Base-by-base conservation (phyloP, 257 asterid genomes). In the Nicotiana sylvestris region DNA sequence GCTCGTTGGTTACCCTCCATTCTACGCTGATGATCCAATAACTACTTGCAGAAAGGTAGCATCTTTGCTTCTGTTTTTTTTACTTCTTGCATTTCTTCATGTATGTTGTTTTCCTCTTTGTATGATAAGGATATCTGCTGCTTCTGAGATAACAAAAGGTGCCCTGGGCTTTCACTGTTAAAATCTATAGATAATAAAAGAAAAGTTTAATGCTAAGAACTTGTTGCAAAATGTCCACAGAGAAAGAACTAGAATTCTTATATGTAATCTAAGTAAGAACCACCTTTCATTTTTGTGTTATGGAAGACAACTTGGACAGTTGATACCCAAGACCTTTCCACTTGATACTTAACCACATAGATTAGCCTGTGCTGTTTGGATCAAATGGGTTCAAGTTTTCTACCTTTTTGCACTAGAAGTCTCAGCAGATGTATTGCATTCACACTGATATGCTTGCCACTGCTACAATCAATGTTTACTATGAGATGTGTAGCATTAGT, bases 1-100 rank as follows among this genome's bases (percentile, higher is more conserved):
- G 92, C 92, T 89, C 72, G 56, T 89, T 78, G 92, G 92, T 27
- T 89, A 89, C 81, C 92, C 92, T 27, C 92, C 92, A 46, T 89
- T 89, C 72, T 89, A 86, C 51, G 85, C 92, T 2, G 92, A 89
- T 84, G 92, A 87, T 61, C 90, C 92, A 8, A 84, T 86, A 82
- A 87, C 92, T 65, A 88, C 92, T 70, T 89, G 92, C 83, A 86
- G 89, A 83, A 89, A 89, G 92, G 92, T 89, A 86, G 66, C 15
- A 49, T 83, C 29, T 60, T 68, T 58, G 13, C 80, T 66, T 72
- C 13, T 25, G 37, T 25, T 12, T 53, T 53, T 51, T 4, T 53
- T 53, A 53, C 58, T 13, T 53, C 58, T 53, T 53, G 16, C 58
- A 53, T 53, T 74, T 49, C 79, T 74, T 74, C 39, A 49, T 25